Evolutionary conservation across 306 rosid genomes (phyloP), one percentile per base, ranked within the genome.

Genomic region (Fagus sylvatica): DNA sequence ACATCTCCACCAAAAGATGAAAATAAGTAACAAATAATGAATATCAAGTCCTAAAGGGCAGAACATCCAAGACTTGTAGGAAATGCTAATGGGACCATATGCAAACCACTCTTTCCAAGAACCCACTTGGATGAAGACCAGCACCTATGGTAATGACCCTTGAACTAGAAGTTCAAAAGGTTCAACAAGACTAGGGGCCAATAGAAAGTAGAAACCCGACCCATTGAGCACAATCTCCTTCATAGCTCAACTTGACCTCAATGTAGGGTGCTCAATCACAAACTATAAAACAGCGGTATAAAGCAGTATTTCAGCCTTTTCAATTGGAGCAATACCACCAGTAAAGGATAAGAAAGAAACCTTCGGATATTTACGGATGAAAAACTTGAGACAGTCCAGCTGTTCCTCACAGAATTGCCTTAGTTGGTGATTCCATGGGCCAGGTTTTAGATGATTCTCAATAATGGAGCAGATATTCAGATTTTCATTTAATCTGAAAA

Each of bases 391-490:
- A 79, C 61, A 30, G 68, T 87, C 96, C 54, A 77, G 72, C 51
- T 81, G 84, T 32, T 84, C 91, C 64, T 80, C 83, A 53, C 87
- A 89, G 80, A 95, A 95, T 73, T 78, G 76, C 73, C 72, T 86
- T 71, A 92, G 87, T 78, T 78, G 86, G 79, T 86, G 88, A 77
- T 86, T 88, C 97, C 94, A 94, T 32, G 97, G 94, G 49, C 94
- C 89, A 37, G 91, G 93, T 69, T 84, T 81, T 56, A 95, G 88
- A 86, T 91, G 98, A 74, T 87, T 86, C 80, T 79, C 93, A 15
- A 95, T 76, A 79, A 84, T 36, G 53, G 98, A 75, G 81, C 57
- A 36, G 22, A 95, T 79, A 62, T 73, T 91, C 42, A 67, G 42
- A 82, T 86, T 87, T 84, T 95, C 98, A 82, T 78, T 54, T 13